phyloP scores from a whole-genome alignment of 2,329 filamentous ascomycete genomes.

The Lachnellula subtilissima region DNA sequence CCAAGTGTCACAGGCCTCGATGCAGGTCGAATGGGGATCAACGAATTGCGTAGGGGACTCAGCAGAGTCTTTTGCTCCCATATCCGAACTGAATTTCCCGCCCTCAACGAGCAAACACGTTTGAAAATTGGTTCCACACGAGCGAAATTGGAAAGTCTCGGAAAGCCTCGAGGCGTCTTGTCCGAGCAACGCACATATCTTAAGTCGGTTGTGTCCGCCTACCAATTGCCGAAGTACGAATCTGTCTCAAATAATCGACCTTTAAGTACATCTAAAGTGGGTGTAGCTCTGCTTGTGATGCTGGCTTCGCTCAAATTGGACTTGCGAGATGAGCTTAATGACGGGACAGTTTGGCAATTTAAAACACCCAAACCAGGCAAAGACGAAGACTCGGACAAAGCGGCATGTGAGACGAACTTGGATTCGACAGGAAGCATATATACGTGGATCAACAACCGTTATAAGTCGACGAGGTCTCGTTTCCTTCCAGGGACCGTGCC shows the following conservation, averaged over 20 bases:
- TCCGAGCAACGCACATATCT: not conserved
- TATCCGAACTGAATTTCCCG: slow-evolving; percentile 3
- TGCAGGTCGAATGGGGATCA: not conserved
- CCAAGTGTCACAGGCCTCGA: not conserved
- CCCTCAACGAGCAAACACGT: not conserved
- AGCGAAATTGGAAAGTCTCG: not conserved
- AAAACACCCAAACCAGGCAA: not conserved
- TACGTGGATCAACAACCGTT: not conserved
- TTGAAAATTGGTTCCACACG: not conserved
- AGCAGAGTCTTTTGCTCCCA: not conserved
- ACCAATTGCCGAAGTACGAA: not conserved
- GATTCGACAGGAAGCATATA: not conserved
- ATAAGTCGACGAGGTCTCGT: not conserved
- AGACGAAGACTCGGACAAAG: not conserved
- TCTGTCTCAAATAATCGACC: not conserved
- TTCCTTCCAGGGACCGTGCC: not conserved
- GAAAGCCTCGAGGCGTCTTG: not conserved
- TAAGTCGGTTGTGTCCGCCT: not conserved
- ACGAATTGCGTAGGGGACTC: not conserved
- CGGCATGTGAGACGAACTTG: not conserved
- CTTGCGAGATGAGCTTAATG: not conserved
- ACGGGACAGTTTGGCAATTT: not conserved
- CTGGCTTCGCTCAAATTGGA: not conserved
- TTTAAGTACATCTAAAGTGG: too few species aligned
- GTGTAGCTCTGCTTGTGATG: not conserved